phyloP scores from a whole-genome alignment of 2,329 filamentous ascomycete species.

The Penicillium janthinellum region DNA sequence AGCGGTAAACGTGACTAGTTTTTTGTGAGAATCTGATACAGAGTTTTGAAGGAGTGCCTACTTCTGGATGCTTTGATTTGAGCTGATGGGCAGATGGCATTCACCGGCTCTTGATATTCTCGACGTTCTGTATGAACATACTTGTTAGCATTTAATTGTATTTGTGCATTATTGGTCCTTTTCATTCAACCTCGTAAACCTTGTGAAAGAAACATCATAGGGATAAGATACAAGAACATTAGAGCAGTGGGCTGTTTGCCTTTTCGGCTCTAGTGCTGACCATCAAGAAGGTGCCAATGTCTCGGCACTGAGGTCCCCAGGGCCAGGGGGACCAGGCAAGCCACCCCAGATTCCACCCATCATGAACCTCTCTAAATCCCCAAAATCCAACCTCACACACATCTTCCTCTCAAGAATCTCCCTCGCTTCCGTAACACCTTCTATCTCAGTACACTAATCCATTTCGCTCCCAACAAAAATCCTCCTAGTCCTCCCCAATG shows the following conservation, averaged over 20 bases:
- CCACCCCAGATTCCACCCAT: not conserved
- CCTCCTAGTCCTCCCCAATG: not conserved
- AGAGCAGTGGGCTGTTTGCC: not conserved
- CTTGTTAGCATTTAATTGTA: conserved; percentile 6
- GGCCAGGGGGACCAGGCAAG: not conserved
- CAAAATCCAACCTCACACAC: not conserved
- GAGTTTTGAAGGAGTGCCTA: not conserved
- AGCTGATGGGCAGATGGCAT: not conserved
- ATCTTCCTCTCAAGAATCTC: not conserved
- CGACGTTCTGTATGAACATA: conserved; percentile 10
- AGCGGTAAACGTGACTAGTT: conserved; percentile 58
- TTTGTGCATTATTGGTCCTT: conserved; percentile 1
- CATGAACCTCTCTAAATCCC: not conserved
- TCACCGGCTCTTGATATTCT: not conserved
- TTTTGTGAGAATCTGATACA: not conserved
- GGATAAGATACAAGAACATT: not conserved
- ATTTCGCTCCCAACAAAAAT: not conserved
- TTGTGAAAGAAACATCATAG: not conserved
- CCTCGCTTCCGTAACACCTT: not conserved
- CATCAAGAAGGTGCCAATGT: not conserved
- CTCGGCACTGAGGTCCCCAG: not conserved
- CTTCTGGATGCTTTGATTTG: not conserved
- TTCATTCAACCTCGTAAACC: not conserved
- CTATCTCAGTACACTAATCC: not conserved
- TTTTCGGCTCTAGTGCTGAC: not conserved